Conservation (phyloP, 139 green algal genomes). For the Penium margaritaceum region DNA sequence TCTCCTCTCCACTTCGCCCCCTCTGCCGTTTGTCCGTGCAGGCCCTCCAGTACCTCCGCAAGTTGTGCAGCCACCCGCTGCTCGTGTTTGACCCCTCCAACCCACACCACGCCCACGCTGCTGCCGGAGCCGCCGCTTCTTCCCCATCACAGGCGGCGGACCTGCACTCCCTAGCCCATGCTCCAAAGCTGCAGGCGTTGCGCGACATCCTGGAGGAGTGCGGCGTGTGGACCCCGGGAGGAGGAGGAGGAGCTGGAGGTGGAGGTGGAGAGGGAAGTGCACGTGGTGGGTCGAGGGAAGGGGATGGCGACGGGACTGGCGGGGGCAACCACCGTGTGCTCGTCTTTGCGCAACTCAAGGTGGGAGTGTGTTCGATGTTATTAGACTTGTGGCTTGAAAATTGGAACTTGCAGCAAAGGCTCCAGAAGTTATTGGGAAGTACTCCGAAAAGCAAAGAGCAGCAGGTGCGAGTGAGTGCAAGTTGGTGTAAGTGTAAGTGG, state of each 20-base stretch:
- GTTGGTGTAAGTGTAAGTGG: too few relatives aligned
- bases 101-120: constrained; percentile 54
- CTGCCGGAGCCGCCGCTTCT: not conserved
- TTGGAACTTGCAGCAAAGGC: too few relatives aligned
- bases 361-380: too few relatives aligned
- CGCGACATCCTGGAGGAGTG: constrained; percentile 77
- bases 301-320: too few relatives aligned
- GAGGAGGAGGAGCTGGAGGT: constrained; percentile 18
- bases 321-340: constrained; percentile 71
- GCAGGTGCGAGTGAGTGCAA: too few relatives aligned
- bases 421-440: too few relatives aligned
- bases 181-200: constrained; percentile 87
- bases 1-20: too few relatives aligned
- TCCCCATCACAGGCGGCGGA: not conserved
- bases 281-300: too few relatives aligned
- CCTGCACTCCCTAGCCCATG: constrained; percentile 55
- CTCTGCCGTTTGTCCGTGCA: too few relatives aligned
- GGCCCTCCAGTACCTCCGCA: constrained; percentile 72
- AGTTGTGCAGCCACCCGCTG: constrained; percentile 87
- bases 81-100: constrained; percentile 70
- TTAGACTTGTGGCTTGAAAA: too few relatives aligned
- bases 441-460: too few relatives aligned
- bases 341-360: constrained; percentile 88
- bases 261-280: not conserved
- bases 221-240: constrained; percentile 64